Conservation (phyloP, 1,139 yeast genomes). For the Meyerozyma carpophila region DNA sequence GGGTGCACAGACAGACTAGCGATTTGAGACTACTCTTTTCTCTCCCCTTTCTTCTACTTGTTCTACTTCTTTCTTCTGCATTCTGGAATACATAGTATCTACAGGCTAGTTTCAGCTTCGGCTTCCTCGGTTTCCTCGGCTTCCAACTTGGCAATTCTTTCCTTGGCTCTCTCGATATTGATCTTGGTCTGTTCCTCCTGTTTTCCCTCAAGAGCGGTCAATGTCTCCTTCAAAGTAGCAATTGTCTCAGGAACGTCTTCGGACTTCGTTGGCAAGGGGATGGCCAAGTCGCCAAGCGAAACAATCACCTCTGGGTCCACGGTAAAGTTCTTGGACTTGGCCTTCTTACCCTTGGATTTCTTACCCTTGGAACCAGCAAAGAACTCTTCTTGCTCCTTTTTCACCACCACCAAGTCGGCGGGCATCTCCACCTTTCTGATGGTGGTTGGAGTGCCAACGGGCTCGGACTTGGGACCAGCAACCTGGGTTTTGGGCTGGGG, state of each 20-base stretch:
- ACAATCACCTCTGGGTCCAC: conserved; percentile 80
- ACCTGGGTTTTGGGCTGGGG: conserved; percentile 40
- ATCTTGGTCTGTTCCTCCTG: conserved; percentile 80
- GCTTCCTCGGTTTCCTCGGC: conserved; percentile 31
- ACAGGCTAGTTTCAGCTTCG: conserved; percentile 11
- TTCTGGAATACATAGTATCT: background rate
- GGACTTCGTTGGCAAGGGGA: conserved; percentile 73
- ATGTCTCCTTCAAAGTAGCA: conserved; percentile 67
- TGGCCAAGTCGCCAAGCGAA: conserved; percentile 69
- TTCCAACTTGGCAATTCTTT: conserved; percentile 63
- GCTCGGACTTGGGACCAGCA: conserved; percentile 16
- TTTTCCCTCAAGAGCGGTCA: conserved; percentile 61
- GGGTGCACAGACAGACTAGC: background rate
- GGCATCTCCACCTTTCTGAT: conserved; percentile 57
- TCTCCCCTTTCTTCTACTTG: too few species aligned
- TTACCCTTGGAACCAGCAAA: conserved; percentile 53
- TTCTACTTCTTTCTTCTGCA: background rate
- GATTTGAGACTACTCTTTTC: too few species aligned
- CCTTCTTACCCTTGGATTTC: conserved; percentile 41
- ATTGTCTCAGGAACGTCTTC: conserved; percentile 69
- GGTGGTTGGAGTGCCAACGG: conserved; percentile 18
- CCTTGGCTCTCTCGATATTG: conserved; percentile 71
- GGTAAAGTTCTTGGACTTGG: conserved; percentile 46
- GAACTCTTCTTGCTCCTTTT: conserved; percentile 59
- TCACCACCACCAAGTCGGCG: conserved; percentile 57